Evolutionary conservation across 345 rosid genomes (phyloP), one percentile per base, ranked within the genome.

Genomic region (Excoecaria cochinchinensis): DNA sequence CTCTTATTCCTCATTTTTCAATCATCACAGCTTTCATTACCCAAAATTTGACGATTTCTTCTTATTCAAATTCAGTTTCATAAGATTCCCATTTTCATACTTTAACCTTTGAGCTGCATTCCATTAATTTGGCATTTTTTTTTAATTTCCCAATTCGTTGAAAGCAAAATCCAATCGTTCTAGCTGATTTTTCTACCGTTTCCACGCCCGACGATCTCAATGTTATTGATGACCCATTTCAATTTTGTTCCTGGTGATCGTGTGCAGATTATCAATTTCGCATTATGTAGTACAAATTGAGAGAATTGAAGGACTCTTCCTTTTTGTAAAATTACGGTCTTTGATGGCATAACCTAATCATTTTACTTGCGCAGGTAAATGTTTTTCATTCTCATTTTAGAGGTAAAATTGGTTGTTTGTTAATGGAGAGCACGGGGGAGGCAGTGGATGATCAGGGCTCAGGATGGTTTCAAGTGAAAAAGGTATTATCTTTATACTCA

Each of bases 391-490:
- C 58, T 22, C 47, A 40, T 77, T 36, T 36, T 42, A 47, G 70
- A 38, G 67, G 78, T n/a, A 36, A 40, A 51, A 52, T 76, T 38
- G 73, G 38, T 63, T 73, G 15, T 62, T 60, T 70, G 77, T 60
- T 76, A 69, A 87, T 89, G 93, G 90, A 89, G 75, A 78, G 42
- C 76, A 79, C 70, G 74, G 85, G 74, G 57, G 90, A 81, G 67
- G 77, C 79, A 21, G 80, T 71, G 10, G 91, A 90, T 75, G 94
- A 90, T 90, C 90, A 88, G 60, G 83, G 90, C 77, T 85, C 91
- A 2, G 91, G 94, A 74, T 90, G 94, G 94, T 64, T 85, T 78
- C 77, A 86, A 86, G 91, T 90, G 65, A 90, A 86, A 83, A 90
- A 88, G 94, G 94, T 88, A 61, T 65, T 25, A 2, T 25, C n/a